Percentiles rank a stretch among this genome's conserved stretches.
Conservation (phyloP, 2,329 filamentous ascomycete species). For the Aspergillus sp. region DNA sequence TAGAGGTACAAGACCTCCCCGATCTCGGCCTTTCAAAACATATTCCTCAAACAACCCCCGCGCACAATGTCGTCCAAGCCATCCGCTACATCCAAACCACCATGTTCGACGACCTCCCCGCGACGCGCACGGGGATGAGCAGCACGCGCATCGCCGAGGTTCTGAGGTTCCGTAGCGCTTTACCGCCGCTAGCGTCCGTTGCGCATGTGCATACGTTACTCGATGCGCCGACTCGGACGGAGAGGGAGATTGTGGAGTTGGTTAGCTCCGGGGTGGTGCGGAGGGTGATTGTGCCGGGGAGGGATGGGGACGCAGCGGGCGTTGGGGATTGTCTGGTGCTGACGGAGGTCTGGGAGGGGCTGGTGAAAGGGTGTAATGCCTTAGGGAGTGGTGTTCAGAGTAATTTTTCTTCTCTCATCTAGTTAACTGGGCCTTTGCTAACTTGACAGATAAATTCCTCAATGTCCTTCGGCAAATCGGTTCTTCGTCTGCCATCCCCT, state of each 20-base stretch:
- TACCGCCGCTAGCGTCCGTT: constrained; percentile 52
- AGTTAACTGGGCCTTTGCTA: background rate
- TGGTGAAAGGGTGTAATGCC: constrained; percentile 29
- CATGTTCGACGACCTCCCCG: constrained; percentile 51
- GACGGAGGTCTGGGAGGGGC: constrained; percentile 44
- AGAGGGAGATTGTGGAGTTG: constrained; percentile 51
- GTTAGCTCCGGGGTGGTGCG: constrained; percentile 44
- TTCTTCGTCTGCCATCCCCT: constrained; percentile 39
- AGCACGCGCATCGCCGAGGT: constrained; percentile 53
- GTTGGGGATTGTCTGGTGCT: constrained; percentile 53
- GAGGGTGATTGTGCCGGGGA: constrained; percentile 48
- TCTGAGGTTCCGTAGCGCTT: constrained; percentile 46
- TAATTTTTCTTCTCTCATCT: too few relatives aligned
- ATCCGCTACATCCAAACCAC: constrained; percentile 44
- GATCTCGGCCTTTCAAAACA: constrained; percentile 45
- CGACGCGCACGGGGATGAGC: constrained; percentile 50
- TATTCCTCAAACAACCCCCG: constrained; percentile 39
- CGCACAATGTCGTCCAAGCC: constrained; percentile 45
- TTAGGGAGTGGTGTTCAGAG: constrained; percentile 2
- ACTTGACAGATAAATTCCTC: constrained; percentile 42
- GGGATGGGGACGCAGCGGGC: constrained; percentile 48
- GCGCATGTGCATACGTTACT: constrained; percentile 54
- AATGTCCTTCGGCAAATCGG: constrained; percentile 40
- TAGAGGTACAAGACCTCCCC: constrained; percentile 30
- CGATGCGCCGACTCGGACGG: constrained; percentile 48